Conservation (phyloP, 164 flowering plant genomes). For the Chimonanthus praecox region DNA sequence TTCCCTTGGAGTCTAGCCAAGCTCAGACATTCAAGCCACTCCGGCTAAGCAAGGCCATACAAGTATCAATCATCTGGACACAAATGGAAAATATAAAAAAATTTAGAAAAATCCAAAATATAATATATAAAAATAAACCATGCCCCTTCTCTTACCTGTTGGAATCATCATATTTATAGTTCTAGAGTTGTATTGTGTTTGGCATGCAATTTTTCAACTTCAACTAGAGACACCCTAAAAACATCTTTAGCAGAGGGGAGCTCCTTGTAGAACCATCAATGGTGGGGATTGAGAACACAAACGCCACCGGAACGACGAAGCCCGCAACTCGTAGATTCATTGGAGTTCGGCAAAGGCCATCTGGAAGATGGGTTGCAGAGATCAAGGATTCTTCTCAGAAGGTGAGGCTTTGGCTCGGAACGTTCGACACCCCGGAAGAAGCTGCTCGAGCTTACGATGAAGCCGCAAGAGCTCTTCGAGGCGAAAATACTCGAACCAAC, state of each 20-base stretch:
- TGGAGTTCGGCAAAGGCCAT: conserved; percentile 71
- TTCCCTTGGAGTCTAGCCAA: neutral
- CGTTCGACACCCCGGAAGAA: conserved; percentile 70
- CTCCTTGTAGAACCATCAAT: conserved; percentile 1
- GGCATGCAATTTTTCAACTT: conserved; percentile 4
- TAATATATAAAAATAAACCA: conserved; percentile 4
- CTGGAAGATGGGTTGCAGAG: conserved; percentile 85
- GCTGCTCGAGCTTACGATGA: conserved; percentile 79
- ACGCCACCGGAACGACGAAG: conserved; percentile 15
- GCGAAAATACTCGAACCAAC: conserved; percentile 69
- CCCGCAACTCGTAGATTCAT: conserved; percentile 37
- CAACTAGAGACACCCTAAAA: neutral
- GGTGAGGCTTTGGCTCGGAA: conserved; percentile 67
- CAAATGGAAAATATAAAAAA: neutral
- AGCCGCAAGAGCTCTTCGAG: conserved; percentile 68
- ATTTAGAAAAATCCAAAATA: conserved; percentile 13
- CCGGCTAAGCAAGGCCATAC: neutral
- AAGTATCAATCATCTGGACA: neutral
- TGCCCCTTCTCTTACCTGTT: conserved; percentile 15
- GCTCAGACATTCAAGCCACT: neutral
- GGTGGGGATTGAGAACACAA: conserved; percentile 6
- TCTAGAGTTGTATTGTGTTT: neutral
- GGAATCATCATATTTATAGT: conserved; percentile 18
- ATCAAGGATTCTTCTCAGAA: conserved; percentile 75
- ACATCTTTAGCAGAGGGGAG: neutral